Percentiles rank a stretch among this genome's conserved stretches.
Conservation (phyloP, 208 protist genomes). For the Trypanosoma conorhini region DNA sequence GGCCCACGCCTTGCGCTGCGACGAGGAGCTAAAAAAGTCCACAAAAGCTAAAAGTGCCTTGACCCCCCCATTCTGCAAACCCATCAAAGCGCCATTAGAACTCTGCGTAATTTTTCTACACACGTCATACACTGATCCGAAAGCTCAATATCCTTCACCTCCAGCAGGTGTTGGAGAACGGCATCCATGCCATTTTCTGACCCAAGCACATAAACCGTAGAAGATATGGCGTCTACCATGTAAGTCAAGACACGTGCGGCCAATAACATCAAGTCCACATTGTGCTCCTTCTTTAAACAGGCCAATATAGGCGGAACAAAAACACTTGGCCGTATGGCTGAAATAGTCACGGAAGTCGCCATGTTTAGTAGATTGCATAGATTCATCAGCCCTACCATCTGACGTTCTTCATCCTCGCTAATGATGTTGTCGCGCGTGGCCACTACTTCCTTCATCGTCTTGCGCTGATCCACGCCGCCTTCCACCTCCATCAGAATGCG, state of each 20-base stretch:
- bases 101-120: slow-evolving; percentile 86
- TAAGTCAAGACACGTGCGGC: slow-evolving; percentile 89
- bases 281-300: slow-evolving; percentile 76
- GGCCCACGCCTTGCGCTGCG: slow-evolving; percentile 89
- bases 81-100: slow-evolving; percentile 28
- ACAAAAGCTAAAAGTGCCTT: slow-evolving; percentile 86
- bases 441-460: slow-evolving; percentile 27
- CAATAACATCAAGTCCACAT: slow-evolving; percentile 90
- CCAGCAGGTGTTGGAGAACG: slow-evolving; percentile 81
- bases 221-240: slow-evolving; percentile 86
- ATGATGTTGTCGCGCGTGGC: slow-evolving; percentile 42
- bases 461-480: slow-evolving; percentile 19
- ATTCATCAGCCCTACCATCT: slow-evolving; percentile 61
- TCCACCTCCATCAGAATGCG: slow-evolving; percentile 34
- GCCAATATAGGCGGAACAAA: slow-evolving; percentile 71
- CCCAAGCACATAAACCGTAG: slow-evolving; percentile 64
- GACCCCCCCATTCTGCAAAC: slow-evolving; percentile 78
- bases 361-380: slow-evolving; percentile 94
- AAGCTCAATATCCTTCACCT: slow-evolving; percentile 95
- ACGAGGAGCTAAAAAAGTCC: slow-evolving; percentile 93
- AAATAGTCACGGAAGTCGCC: slow-evolving; percentile 76
- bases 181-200: slow-evolving; percentile 45
- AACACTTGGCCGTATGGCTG: slow-evolving; percentile 54
- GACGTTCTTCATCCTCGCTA: slow-evolving; percentile 54
- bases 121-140: slow-evolving; percentile 93